Conservation (phyloP, 805 yeast species). For the Nakazawaea peltata region DNA sequence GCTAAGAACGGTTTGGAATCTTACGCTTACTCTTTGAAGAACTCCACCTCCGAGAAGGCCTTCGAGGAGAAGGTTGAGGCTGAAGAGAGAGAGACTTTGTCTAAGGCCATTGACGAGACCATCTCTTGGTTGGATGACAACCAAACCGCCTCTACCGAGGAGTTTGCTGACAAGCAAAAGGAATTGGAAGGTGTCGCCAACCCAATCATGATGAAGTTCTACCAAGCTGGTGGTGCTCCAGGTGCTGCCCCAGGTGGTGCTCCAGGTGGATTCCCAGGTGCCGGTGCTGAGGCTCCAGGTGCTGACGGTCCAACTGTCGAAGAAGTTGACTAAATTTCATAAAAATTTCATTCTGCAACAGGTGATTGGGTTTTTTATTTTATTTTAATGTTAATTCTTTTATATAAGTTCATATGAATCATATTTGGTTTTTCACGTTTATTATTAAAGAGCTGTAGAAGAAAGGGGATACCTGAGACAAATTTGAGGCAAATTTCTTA, state of each 20-base stretch:
- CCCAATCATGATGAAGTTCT: slow-evolving; percentile 96
- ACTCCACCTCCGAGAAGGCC: slow-evolving; percentile 63
- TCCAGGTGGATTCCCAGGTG: slow-evolving; percentile 50
- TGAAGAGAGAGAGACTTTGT: slow-evolving; percentile 45
- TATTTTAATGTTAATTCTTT: too few relatives aligned
- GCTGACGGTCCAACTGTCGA: slow-evolving; percentile 44
- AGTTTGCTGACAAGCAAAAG: slow-evolving; percentile 87
- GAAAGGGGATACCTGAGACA: too few relatives aligned
- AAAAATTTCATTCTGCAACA: background rate
- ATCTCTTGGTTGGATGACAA: slow-evolving; percentile 89
- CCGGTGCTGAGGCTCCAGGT: slow-evolving; percentile 52
- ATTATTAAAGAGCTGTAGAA: too few relatives aligned
- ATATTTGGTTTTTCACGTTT: too few relatives aligned
- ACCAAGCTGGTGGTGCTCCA: slow-evolving; percentile 89
- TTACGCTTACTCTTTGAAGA: slow-evolving; percentile 89
- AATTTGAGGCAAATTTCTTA: too few relatives aligned
- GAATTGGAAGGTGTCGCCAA: slow-evolving; percentile 92
- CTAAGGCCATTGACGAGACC: slow-evolving; percentile 78
- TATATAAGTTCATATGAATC: too few relatives aligned
- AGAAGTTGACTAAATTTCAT: slow-evolving; percentile 62
- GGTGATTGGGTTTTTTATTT: background rate
- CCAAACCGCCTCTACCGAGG: slow-evolving; percentile 90
- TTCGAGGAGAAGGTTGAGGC: slow-evolving; percentile 68
- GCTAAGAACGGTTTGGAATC: slow-evolving; percentile 96
- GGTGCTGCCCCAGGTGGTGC: slow-evolving; percentile 56